Conservation (phyloP, 2,329 filamentous ascomycete genomes). For the Neopestalotiopsis sp. region DNA sequence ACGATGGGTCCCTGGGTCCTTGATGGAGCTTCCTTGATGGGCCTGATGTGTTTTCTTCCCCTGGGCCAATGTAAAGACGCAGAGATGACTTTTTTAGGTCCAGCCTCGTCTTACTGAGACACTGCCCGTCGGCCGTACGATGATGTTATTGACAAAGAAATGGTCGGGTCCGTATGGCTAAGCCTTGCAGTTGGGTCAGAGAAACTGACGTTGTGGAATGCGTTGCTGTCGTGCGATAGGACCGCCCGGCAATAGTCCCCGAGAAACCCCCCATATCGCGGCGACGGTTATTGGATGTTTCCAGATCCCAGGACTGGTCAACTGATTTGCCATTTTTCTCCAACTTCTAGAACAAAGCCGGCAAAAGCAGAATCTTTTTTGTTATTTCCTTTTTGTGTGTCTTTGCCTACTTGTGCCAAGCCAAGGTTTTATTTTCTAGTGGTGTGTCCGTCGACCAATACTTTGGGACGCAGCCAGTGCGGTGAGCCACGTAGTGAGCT, state of each 20-base stretch:
- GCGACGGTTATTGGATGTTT: neutral
- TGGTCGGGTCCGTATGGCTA: neutral
- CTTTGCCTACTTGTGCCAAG: neutral
- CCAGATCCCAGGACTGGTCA: neutral
- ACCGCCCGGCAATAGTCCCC: neutral
- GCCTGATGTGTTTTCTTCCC: neutral
- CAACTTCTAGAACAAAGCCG: neutral
- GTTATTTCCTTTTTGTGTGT: neutral
- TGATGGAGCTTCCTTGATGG: neutral
- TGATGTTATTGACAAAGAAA: neutral
- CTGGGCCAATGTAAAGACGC: neutral
- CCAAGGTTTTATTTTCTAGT: neutral
- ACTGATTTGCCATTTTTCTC: neutral
- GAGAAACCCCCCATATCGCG: constrained; percentile 2
- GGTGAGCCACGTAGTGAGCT: neutral
- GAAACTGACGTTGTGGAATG: constrained; percentile 1
- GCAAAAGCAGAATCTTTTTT: neutral
- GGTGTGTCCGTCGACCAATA: constrained; percentile 1
- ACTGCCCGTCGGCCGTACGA: neutral
- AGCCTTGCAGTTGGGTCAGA: neutral
- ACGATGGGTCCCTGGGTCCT: neutral
- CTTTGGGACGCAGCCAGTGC: neutral
- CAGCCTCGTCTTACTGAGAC: neutral
- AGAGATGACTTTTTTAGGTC: constrained; percentile 2
- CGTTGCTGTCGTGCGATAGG: neutral